Base-by-base conservation (phyloP, 441 rosid species). In the Bruguiera hainesii region DNA sequence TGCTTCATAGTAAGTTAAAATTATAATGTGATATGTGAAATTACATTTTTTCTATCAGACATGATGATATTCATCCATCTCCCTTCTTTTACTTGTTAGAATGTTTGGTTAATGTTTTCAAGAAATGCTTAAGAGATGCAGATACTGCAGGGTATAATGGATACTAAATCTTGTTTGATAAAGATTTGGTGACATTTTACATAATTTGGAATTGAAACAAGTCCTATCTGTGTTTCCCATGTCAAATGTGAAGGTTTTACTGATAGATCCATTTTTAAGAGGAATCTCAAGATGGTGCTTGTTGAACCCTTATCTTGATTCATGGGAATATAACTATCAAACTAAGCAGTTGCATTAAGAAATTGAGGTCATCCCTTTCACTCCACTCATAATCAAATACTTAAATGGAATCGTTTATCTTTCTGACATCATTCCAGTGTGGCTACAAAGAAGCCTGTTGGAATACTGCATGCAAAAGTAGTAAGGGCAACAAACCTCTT, bases 381-480 rank as follows among this genome's bases (percentile, higher is more conserved):
- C 25, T 62, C 58, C 31, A 31, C 69, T 25, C 51, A 56, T 59
- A 11, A 33, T 30, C 29, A 42, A 60, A 37, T 1, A 63, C 10
- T 57, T 58, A 13, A 49, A 7, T 46, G 55, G n/a, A 56, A 69
- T 70, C 10, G 55, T 30, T 65, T 64, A 31, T 50, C 26, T 49
- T 30, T 65, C 71, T 67, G 31, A 80, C 46, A 33, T 70, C 65
- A 62, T 46, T 65, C 30, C 62, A 88, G 95, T 49, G 80, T 67
- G 74, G 85, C 82, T 49, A 68, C 73, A 9, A 82, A 82, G 83
- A 87, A 87, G 80, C 97, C 97, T 35, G 93, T 93, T 35, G 98
- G 98, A 55, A 83, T 93, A 76, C 83, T 93, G 39, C 84, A 86
- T 51, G 96, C 84, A 74, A 90, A 84, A 80, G 89, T 93, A 29